Evolutionary conservation across 2,329 filamentous ascomycete species (phyloP), one percentile per base, ranked within the genome.

Genomic region (Paraphoma sp.): DNA sequence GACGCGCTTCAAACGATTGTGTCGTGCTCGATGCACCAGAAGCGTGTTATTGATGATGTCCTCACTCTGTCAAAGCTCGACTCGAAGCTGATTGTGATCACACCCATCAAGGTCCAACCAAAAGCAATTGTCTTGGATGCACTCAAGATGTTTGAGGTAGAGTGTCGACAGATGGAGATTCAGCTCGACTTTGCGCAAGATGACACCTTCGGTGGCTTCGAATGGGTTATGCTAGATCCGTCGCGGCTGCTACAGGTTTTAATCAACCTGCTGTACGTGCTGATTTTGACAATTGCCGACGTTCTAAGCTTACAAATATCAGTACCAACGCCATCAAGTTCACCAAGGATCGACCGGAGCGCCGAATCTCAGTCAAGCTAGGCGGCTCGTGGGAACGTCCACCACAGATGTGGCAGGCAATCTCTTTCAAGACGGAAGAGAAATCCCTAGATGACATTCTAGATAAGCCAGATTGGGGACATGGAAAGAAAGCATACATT

Each of bases 11-110:
- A 73, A 18, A 72, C 78, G 2, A 72, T 72, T 18, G 59, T 72
- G 0, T 67, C 67, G 2, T 80, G 78, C 54, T 74, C 77, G 1
- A 57, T 70, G 14, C 78, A 80, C 56, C 77, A 79, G 54, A 76
- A 76, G 56, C 72, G 69, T 10, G 64, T 72, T 11, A 74, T 80
- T 5, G 76, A 80, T 54, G 78, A 80, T 54, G 74, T 80, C 1
- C 70, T 80, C 1, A 76, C 71, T 6, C 48, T 72, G n/a, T 70
- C 68, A 2, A 71, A 71, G 45, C 60, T 72, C 17, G 70, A 72
- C 40, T 71, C 69, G 0, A 65, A 64, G n/a, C 54, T 72, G 8
- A 65, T 71, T 17, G 28, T 65, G 12, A 69, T 72, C 17, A 71
- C 68, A 2, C 70, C 69, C 8, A 57, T 65, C 45, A 61, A 57